Percentiles rank a stretch among this genome's conserved stretches.
Conservation (phyloP, 2,329 filamentous ascomycete species). For the Claviceps sp. region DNA sequence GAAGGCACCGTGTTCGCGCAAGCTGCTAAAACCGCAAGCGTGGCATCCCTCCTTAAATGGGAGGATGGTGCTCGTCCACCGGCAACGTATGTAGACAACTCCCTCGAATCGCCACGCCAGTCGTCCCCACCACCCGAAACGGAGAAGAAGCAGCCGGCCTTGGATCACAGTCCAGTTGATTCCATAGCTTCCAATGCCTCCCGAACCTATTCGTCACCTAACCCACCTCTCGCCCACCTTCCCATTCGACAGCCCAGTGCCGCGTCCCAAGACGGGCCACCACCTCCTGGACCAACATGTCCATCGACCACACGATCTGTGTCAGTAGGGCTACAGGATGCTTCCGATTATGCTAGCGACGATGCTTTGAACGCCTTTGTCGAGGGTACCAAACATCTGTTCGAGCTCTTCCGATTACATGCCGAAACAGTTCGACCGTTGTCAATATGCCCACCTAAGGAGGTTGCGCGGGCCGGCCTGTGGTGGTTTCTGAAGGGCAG, state of each 20-base stretch:
- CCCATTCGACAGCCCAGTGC: conserved; percentile 12
- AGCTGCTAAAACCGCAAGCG: conserved; percentile 25
- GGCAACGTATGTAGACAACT: conserved; percentile 11
- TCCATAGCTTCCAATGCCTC: conserved; percentile 22
- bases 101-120: conserved; percentile 13
- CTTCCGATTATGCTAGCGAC: conserved; percentile 35
- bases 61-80: conserved; percentile 14
- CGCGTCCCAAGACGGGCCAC: conserved; percentile 13
- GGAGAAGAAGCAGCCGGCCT: conserved; percentile 11
- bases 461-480: conserved; percentile 58
- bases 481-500: conserved; percentile 90
- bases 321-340: conserved; percentile 29
- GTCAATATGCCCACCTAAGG: conserved; percentile 45
- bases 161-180: conserved; percentile 29
- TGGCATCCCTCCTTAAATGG: conserved; percentile 20
- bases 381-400: conserved; percentile 57
- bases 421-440: conserved; percentile 60
- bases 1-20: conserved; percentile 46
- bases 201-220: conserved; percentile 14
- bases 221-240: conserved; percentile 7
- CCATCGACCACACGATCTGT: conserved; percentile 18
- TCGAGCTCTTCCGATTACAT: conserved; percentile 62
- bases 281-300: conserved; percentile 6
- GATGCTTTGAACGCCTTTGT: conserved; percentile 60
- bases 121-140: conserved; percentile 16